These are phyloP conservation scores for Grammothele lineata DNA, from an alignment of 768 basidiomycete species.

Conservation along the genomic window DNA sequence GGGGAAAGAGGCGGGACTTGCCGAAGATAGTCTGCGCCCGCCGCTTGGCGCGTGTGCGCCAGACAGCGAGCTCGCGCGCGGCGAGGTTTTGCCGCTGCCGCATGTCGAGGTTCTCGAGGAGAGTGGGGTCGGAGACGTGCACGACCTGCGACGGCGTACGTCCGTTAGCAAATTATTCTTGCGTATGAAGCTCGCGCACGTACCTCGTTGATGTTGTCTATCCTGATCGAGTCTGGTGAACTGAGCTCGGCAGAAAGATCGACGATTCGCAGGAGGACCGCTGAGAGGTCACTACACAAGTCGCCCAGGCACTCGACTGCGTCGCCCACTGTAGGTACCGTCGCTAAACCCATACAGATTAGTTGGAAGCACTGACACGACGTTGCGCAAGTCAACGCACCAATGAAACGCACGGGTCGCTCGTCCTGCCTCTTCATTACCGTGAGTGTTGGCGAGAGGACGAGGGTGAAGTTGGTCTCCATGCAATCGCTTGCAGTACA, in stretches of 20 bases:
- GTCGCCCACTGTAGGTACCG: conserved; percentile 73
- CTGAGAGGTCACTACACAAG: conserved; percentile 56
- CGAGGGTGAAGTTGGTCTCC: conserved; percentile 70
- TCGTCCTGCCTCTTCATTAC: conserved; percentile 58
- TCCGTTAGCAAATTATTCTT: not conserved
- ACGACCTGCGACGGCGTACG: conserved; percentile 38
- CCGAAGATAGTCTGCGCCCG: conserved; percentile 55
- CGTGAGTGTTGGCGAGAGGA: conserved; percentile 64
- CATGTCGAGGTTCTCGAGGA: conserved; percentile 65
- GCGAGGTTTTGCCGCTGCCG: conserved; percentile 65
- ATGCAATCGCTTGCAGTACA: conserved; percentile 72
- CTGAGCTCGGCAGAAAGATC: conserved; percentile 68
- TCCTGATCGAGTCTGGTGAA: conserved; percentile 63
- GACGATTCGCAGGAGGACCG: conserved; percentile 59
- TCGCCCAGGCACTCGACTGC: conserved; percentile 62
- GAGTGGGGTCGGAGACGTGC: conserved; percentile 43
- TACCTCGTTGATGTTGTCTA: conserved; percentile 72
- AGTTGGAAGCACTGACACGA: not conserved
- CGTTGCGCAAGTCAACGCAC: conserved; percentile 31
- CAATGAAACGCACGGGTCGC: conserved; percentile 49
- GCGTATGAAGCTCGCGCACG: conserved; percentile 13
- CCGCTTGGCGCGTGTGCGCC: conserved; percentile 35
- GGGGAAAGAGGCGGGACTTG: conserved; percentile 29
- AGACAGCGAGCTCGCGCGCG: conserved; percentile 53
- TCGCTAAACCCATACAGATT: conserved; percentile 41